These are phyloP conservation scores for Cercospora sp. DNA, from an alignment of 2,329 filamentous ascomycete genomes.

Conservation along the genomic window DNA sequence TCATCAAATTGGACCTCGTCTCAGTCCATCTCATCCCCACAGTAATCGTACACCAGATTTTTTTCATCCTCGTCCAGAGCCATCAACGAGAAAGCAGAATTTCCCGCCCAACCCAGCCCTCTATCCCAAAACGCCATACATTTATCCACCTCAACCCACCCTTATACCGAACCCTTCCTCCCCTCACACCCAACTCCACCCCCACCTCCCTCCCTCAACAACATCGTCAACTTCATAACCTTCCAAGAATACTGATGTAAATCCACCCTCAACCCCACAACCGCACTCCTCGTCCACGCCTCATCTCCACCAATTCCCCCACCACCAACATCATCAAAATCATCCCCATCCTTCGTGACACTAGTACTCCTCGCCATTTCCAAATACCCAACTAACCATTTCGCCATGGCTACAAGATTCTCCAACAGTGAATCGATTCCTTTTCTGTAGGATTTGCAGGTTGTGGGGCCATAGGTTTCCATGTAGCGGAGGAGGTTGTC, in stretches of 20 bases:
- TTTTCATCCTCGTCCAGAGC: not conserved
- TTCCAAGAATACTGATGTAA: conserved; percentile 26
- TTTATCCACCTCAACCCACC: not conserved
- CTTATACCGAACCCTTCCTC: not conserved
- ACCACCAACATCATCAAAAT: not conserved
- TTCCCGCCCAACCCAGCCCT: not conserved
- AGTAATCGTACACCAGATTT: not conserved
- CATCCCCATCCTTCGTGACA: not conserved
- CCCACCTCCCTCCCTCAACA: conserved; percentile 1
- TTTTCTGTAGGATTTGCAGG: conserved; percentile 12
- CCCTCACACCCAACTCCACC: not conserved
- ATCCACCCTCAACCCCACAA: conserved; percentile 22
- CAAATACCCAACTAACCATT: conserved; percentile 23
- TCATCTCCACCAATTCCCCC: not conserved
- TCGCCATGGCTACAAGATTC: conserved; percentile 20
- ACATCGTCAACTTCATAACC: conserved; percentile 22
- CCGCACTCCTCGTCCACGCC: conserved; percentile 18
- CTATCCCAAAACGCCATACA: not conserved
- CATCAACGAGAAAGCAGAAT: not conserved
- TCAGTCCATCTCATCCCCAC: too few relatives aligned
- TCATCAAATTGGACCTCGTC: too few relatives aligned
- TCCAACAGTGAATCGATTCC: conserved; percentile 21
- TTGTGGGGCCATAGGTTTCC: conserved; percentile 13
- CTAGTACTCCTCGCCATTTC: conserved; percentile 8
- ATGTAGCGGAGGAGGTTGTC: conserved; percentile 22